phyloP scores from a whole-genome alignment of 306 rosid species.

The Fragaria iinumae region DNA sequence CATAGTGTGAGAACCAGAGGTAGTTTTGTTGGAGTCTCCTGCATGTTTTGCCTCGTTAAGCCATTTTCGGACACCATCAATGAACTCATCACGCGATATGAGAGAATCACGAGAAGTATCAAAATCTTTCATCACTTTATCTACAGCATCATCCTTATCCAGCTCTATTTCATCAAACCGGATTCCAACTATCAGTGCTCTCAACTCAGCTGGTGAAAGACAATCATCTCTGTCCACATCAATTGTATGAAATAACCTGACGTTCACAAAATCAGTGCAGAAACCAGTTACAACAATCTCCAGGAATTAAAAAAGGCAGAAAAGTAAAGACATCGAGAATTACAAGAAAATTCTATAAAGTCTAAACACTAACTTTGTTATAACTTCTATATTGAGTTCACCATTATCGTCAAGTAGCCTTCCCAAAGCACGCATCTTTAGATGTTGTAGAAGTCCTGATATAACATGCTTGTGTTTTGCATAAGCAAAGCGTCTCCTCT shows the following conservation, averaged over 20 bases:
- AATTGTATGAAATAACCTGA: slow-evolving; percentile 57
- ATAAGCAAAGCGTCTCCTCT: slow-evolving; percentile 59
- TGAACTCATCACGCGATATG: slow-evolving; percentile 41
- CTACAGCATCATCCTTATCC: slow-evolving; percentile 54
- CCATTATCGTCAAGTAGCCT: slow-evolving; percentile 59
- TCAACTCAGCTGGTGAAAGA: slow-evolving; percentile 64
- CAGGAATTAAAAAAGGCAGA: background rate
- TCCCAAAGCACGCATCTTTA: slow-evolving; percentile 56
- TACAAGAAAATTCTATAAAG: background rate
- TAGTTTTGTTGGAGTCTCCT: slow-evolving; percentile 27
- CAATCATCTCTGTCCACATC: slow-evolving; percentile 37
- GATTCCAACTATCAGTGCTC: slow-evolving; percentile 78
- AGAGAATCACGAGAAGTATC: slow-evolving; percentile 46
- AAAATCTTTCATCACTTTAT: slow-evolving; percentile 56
- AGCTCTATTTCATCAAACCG: slow-evolving; percentile 64
- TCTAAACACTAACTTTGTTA: slow-evolving; percentile 44
- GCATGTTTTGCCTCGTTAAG: slow-evolving; percentile 37
- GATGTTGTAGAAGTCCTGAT: slow-evolving; percentile 55
- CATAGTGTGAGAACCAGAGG: slow-evolving; percentile 48
- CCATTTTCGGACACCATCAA: slow-evolving; percentile 57
- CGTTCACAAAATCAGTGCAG: slow-evolving; percentile 16
- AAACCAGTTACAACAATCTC: slow-evolving; percentile 13
- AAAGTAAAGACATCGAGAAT: slow-evolving; percentile 7
- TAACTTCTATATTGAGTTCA: slow-evolving; percentile 44
- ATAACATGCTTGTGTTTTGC: slow-evolving; percentile 72